phyloP scores from a whole-genome alignment of 768 basidiomycete species.

The Saitozyma sp. region DNA sequence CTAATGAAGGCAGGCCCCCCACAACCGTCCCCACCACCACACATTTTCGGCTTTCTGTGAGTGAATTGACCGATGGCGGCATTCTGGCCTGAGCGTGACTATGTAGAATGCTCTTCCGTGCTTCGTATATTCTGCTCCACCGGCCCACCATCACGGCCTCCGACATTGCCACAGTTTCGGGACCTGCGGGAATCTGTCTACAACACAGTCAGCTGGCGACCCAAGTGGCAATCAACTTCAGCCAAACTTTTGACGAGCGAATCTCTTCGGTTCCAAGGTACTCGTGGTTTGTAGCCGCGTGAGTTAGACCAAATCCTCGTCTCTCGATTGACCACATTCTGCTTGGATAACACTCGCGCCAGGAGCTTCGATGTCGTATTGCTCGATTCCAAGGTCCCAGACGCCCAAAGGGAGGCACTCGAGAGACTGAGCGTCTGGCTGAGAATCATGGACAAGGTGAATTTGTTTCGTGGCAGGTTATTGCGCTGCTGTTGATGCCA shows the following conservation, averaged over 20 bases:
- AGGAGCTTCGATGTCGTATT: conserved; percentile 16
- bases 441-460: conserved; percentile 9
- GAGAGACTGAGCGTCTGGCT: conserved; percentile 9
- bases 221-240: conserved; percentile 10
- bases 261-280: conserved; percentile 13
- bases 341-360: too few species aligned
- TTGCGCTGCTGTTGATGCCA: neutral
- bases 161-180: conserved; percentile 6
- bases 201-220: conserved; percentile 10
- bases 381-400: conserved; percentile 4
- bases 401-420: conserved; percentile 5
- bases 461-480: neutral
- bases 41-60: conserved; percentile 16
- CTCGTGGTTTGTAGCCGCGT: conserved; percentile 20
- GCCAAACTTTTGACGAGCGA: conserved; percentile 11
- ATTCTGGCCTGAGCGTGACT: too few species aligned
- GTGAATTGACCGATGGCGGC: neutral
- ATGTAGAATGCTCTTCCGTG: conserved; percentile 14
- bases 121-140: conserved; percentile 19
- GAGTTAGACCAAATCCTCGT: neutral
- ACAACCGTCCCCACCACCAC: conserved; percentile 10
- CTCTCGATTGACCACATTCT: neutral
- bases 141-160: conserved; percentile 4
- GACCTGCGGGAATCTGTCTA: conserved; percentile 8
- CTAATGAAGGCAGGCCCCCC: neutral